Percentiles rank a stretch among this genome's conserved stretches.
These are phyloP conservation scores for Luffa acutangula DNA, from an alignment of 306 rosid species.

Conservation along the genomic window DNA sequence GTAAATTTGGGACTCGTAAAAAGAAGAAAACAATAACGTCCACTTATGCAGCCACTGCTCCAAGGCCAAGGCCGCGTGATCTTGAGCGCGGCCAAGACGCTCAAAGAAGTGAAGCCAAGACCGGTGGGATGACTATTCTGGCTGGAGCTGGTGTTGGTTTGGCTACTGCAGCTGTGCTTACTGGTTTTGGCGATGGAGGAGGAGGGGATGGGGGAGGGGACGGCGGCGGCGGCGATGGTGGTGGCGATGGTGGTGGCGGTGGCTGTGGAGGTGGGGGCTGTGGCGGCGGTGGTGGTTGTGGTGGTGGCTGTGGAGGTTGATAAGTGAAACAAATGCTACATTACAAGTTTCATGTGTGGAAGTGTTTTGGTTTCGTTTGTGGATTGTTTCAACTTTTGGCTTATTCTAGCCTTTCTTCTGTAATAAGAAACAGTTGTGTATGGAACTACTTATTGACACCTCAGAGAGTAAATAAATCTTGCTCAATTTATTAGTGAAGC, in stretches of 20 bases:
- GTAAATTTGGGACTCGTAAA: neutral
- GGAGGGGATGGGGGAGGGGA: neutral
- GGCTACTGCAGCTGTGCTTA: constrained; percentile 7
- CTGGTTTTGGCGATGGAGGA: neutral
- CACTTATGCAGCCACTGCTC: neutral
- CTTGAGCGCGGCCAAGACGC: constrained; percentile 6
- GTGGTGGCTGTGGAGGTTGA: neutral
- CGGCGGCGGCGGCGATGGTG: neutral
- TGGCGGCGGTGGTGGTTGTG: neutral
- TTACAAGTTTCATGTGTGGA: neutral
- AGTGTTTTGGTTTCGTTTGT: neutral
- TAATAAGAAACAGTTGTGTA: neutral
- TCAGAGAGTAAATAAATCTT: too few relatives aligned
- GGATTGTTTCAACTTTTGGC: too few relatives aligned
- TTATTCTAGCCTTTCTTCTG: neutral
- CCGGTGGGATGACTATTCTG: constrained; percentile 19
- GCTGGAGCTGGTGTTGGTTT: constrained; percentile 17
- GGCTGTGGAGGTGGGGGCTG: neutral
- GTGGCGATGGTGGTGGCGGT: neutral
- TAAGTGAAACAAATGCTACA: neutral
- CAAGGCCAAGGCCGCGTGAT: neutral
- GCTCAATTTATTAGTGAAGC: too few relatives aligned
- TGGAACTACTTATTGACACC: too few relatives aligned
- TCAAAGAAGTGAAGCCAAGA: neutral
- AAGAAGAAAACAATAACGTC: constrained; percentile 5